These are phyloP conservation scores for Dactylonectria estremocensis DNA, from an alignment of 2,329 filamentous ascomycete genomes.

Conservation along the genomic window DNA sequence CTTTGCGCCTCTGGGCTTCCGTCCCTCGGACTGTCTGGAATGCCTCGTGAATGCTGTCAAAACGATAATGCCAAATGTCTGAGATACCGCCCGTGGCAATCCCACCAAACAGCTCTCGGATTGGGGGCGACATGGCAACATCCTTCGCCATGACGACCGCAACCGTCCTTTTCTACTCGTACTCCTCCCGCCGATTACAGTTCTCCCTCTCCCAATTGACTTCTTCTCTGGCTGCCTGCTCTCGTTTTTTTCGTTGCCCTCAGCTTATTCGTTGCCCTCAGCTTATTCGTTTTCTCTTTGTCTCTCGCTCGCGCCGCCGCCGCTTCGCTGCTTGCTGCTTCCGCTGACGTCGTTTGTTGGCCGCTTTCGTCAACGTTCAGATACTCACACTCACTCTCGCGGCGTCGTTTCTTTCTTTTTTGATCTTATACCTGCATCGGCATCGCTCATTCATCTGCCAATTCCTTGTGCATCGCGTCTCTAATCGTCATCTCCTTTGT, in stretches of 20 bases:
- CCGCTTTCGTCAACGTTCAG: neutral
- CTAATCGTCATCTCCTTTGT: neutral
- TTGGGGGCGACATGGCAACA: neutral
- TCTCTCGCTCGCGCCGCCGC: neutral
- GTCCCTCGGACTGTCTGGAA: neutral
- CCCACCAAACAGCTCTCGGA: neutral
- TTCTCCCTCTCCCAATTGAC: slow-evolving; percentile 1
- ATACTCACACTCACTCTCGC: neutral
- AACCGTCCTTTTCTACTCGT: slow-evolving; percentile 8
- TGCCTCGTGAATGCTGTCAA: neutral
- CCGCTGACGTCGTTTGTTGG: slow-evolving; percentile 1
- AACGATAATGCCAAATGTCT: too few relatives aligned
- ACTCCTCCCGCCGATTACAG: neutral
- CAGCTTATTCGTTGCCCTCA: too few relatives aligned
- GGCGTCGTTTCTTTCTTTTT: neutral
- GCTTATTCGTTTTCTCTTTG: slow-evolving; percentile 1
- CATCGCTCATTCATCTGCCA: neutral
- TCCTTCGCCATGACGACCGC: slow-evolving; percentile 6
- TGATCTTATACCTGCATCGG: too few relatives aligned
- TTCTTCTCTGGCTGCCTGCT: neutral
- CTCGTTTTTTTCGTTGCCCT: neutral
- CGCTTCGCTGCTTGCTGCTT: neutral
- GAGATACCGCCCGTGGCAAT: too few relatives aligned
- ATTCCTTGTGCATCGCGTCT: neutral
- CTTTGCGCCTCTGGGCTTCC: slow-evolving; percentile 26